Conservation (phyloP, 2,329 filamentous ascomycete genomes). For the Claviceps spartinae region DNA sequence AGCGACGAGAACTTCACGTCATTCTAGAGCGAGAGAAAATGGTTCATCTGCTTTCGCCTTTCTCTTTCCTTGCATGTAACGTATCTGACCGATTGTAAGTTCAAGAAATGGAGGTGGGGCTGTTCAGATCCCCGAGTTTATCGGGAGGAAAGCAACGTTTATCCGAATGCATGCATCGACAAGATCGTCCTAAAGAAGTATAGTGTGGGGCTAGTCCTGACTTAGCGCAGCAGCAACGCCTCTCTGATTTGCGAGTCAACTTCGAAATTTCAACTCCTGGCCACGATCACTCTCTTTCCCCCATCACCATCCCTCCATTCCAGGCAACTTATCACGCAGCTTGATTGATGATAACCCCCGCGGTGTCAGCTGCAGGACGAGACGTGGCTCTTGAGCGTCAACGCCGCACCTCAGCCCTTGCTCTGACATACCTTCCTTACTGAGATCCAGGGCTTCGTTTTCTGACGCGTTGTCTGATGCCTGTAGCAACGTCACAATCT, state of each 20-base stretch:
- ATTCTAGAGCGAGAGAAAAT: background rate
- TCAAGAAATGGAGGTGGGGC: conserved; percentile 4
- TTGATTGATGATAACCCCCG: conserved; percentile 22
- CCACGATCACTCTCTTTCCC: conserved; percentile 17
- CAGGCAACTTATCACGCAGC: conserved; percentile 16
- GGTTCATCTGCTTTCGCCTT: too few relatives aligned
- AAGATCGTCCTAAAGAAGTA: conserved; percentile 16
- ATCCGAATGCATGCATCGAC: conserved; percentile 21
- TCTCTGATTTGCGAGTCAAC: conserved; percentile 27
- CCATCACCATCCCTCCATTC: conserved; percentile 19
- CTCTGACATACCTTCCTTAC: conserved; percentile 20
- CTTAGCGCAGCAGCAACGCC: conserved; percentile 21
- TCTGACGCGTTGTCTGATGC: conserved; percentile 55
- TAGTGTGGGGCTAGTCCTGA: conserved; percentile 22
- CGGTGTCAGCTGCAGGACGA: conserved; percentile 19
- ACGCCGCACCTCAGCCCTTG: conserved; percentile 13
- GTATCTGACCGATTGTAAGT: background rate
- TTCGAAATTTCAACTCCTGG: conserved; percentile 32
- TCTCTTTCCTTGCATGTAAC: background rate
- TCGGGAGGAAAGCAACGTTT: conserved; percentile 16
- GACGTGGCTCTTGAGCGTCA: conserved; percentile 21
- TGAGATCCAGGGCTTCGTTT: conserved; percentile 23
- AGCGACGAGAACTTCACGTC: background rate
- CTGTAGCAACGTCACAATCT: conserved; percentile 63
- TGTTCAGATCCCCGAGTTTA: background rate